Evolutionary conservation across 345 rosid genomes (phyloP), one percentile per base, ranked within the genome.

Genomic region (Murraya paniculata): DNA sequence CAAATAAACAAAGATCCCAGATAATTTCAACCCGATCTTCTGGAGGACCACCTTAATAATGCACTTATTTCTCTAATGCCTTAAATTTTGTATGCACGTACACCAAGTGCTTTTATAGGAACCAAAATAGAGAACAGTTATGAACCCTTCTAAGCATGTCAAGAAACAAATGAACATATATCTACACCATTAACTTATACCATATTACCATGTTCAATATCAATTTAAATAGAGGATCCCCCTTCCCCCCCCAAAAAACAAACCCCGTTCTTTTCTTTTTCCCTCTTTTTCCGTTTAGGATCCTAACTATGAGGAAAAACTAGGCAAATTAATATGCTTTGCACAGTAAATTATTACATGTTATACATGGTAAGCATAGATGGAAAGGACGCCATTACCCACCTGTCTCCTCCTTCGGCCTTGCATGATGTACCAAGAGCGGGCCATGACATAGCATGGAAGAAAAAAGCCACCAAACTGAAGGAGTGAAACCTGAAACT

Each of bases 401-500:
- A 78, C 86, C 83, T 88, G 87, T 75, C 91, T 84, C 76, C 88
- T 85, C 83, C 91, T 86, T 78, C 86, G 86, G 68, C 76, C 84
- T 78, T 90, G 94, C 60, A 81, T 73, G 68, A 79, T 56, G 85
- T 90, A 90, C 87, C 88, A 87, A 2, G 86, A 79, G 9, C 88
- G 82, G 8, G 88, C 94, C 86, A 90, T 84, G 53, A 86, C 86
- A 56, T 87, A 89, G 83, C 89, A 89, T 24, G 94, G 92, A 72
- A 90, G 84, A 73, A 90, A 87, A 80, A 89, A 85, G 19, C 88
- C 89, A 69, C 86, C 89, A 83, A 87, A 84, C 68, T 88, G 92
- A 77, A 90, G 92, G 79, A 90, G 80, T 45, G 86, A 89, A 77
- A 89, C 86, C 91, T 90, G 92, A 83, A 87, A 84, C 94, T 89